Conservation (phyloP, 2,329 filamentous ascomycete species). For the Corniculantispora saksenae region DNA sequence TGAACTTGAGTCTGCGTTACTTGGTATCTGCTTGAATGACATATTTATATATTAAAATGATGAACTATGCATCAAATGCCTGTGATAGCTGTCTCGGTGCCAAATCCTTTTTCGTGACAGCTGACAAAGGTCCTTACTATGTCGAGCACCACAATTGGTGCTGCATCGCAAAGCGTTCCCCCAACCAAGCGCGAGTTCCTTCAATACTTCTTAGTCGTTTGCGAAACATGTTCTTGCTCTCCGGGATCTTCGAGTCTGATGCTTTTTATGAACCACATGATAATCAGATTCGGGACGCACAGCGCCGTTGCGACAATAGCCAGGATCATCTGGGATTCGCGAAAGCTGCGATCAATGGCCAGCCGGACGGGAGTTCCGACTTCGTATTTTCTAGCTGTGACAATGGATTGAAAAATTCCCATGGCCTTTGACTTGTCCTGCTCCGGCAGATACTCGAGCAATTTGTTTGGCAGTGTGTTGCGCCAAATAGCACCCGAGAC, state of each 20-base stretch:
- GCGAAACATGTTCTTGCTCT: too few species aligned
- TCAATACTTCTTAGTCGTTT: too few species aligned
- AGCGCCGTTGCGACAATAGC: slow-evolving; percentile 24
- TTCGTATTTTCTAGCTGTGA: slow-evolving; percentile 25
- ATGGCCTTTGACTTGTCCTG: slow-evolving; percentile 23
- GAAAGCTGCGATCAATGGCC: slow-evolving; percentile 24
- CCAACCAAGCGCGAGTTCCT: too few species aligned
- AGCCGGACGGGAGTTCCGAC: slow-evolving; percentile 13
- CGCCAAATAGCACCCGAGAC: slow-evolving; percentile 41
- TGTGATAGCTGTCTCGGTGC: too few species aligned
- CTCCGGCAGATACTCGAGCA: slow-evolving; percentile 26
- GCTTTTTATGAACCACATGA: slow-evolving; percentile 25
- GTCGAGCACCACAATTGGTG: too few species aligned
- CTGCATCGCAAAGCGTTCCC: too few species aligned
- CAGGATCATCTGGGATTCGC: slow-evolving; percentile 24
- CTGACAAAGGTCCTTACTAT: too few species aligned
- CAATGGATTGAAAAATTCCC: slow-evolving; percentile 29
- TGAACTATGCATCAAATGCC: too few species aligned
- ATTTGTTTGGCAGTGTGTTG: slow-evolving; percentile 30
- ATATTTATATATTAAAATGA: too few species aligned
- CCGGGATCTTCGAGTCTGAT: neutral
- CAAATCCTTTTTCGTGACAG: too few species aligned
- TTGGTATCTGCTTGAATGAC: too few species aligned
- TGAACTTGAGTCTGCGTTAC: too few species aligned
- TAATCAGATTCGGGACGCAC: slow-evolving; percentile 19